Conservation (phyloP, 306 rosid species). For the Luffa acutangula region DNA sequence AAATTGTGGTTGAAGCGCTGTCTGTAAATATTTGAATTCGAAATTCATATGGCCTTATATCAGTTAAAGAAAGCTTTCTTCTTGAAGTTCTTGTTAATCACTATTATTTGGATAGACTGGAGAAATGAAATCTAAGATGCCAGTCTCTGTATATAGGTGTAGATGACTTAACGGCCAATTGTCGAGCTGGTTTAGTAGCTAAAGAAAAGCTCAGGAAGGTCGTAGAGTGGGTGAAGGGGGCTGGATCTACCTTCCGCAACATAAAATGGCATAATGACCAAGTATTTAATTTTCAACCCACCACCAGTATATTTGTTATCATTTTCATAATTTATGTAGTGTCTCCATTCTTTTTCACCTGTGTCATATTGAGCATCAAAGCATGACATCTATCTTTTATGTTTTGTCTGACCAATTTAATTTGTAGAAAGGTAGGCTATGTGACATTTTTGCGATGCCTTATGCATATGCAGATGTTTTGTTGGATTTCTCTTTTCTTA, state of each 20-base stretch:
- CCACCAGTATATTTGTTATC: slow-evolving; percentile 5
- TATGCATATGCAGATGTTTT: neutral
- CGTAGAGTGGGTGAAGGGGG: slow-evolving; percentile 53
- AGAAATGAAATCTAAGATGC: neutral
- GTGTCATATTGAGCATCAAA: neutral
- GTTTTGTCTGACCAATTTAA: neutral
- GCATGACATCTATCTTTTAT: neutral
- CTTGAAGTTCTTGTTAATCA: neutral
- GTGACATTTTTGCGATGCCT: neutral
- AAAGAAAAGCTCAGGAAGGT: slow-evolving; percentile 63
- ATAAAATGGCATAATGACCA: slow-evolving; percentile 18
- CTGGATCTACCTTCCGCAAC: slow-evolving; percentile 27
- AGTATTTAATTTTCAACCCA: slow-evolving; percentile 26
- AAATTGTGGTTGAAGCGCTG: neutral
- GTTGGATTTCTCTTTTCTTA: neutral
- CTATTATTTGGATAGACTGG: neutral
- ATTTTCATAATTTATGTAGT: neutral
- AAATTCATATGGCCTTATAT: neutral
- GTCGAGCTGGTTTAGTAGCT: slow-evolving; percentile 36
- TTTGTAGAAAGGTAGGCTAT: neutral
- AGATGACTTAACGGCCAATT: slow-evolving; percentile 45
- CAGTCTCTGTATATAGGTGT: slow-evolving; percentile 27
- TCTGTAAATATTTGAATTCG: neutral
- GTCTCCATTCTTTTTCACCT: neutral
- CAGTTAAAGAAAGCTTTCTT: neutral